Evolutionary conservation across 2,329 filamentous ascomycete species (phyloP).

Genomic region (Cercospora sesami): DNA sequence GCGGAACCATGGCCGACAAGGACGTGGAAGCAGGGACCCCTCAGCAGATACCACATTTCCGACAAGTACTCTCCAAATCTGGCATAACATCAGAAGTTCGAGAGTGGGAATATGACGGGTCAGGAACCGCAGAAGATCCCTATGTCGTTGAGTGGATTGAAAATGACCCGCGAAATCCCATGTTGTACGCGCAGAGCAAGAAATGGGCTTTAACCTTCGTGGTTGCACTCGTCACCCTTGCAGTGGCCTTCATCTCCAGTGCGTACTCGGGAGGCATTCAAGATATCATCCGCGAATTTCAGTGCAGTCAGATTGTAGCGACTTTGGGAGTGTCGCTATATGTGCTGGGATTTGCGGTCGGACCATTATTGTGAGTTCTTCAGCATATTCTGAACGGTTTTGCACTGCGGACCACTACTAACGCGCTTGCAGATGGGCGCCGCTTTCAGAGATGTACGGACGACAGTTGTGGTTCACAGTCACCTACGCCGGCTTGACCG

Average conservation of each 20-base stretch:
- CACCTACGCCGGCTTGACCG: slow-evolving; percentile 42
- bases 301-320: slow-evolving; percentile 53
- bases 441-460: slow-evolving; percentile 61
- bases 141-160: slow-evolving; percentile 67
- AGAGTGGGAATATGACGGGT: slow-evolving; percentile 38
- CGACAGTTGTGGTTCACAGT: slow-evolving; percentile 42
- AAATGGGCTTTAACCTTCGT: slow-evolving; percentile 67
- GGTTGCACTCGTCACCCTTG: slow-evolving; percentile 66
- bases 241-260: slow-evolving; percentile 67
- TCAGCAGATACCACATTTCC: slow-evolving; percentile 33
- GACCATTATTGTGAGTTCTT: slow-evolving; percentile 36
- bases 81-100: slow-evolving; percentile 40
- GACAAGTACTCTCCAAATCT: slow-evolving; percentile 38
- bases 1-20: slow-evolving; percentile 13
- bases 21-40: slow-evolving; percentile 40
- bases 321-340: slow-evolving; percentile 66
- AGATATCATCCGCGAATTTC: slow-evolving; percentile 58
- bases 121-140: slow-evolving; percentile 65
- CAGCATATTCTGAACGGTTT: not conserved
- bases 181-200: slow-evolving; percentile 56
- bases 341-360: slow-evolving; percentile 62
- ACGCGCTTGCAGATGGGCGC: slow-evolving; percentile 51
- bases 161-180: slow-evolving; percentile 66
- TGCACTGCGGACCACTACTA: not conserved
- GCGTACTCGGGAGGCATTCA: slow-evolving; percentile 62